Evolutionary conservation across 1,284 basidiomycete species (phyloP).

Genomic region (Cutaneotrichosporon mucoides): DNA sequence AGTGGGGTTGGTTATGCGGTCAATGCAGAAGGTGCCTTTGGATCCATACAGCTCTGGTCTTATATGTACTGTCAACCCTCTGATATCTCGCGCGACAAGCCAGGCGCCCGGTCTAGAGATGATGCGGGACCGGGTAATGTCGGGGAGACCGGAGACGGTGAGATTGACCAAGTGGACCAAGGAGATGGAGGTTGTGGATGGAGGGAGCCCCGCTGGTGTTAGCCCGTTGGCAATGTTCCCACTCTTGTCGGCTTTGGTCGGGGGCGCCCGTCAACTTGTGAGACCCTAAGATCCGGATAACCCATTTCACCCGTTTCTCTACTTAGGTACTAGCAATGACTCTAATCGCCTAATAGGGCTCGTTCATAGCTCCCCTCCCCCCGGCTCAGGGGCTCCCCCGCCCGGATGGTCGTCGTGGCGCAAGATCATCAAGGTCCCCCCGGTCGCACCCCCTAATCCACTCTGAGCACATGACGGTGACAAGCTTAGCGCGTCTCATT

Average conservation of each 20-base stretch:
- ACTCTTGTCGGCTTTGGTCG: background rate
- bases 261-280: background rate
- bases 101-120: background rate
- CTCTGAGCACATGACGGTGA: background rate
- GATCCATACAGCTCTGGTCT: background rate
- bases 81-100: too few species aligned
- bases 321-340: too few species aligned
- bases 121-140: slow-evolving; percentile 2
- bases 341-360: too few species aligned
- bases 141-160: background rate
- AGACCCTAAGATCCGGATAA: too few species aligned
- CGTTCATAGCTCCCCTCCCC: too few species aligned
- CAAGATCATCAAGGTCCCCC: too few species aligned
- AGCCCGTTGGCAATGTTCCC: background rate
- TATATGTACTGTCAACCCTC: background rate
- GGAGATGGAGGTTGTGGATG: background rate
- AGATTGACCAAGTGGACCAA: background rate
- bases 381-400: too few species aligned
- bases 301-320: too few species aligned
- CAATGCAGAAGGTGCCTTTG: background rate
- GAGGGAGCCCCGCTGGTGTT: background rate
- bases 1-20: background rate
- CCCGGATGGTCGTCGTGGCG: too few species aligned
- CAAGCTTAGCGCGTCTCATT: background rate
- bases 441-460: background rate